Evolutionary conservation across 1,139 yeast genomes (phyloP).

Genomic region (Arxiozyma heterogenica): DNA sequence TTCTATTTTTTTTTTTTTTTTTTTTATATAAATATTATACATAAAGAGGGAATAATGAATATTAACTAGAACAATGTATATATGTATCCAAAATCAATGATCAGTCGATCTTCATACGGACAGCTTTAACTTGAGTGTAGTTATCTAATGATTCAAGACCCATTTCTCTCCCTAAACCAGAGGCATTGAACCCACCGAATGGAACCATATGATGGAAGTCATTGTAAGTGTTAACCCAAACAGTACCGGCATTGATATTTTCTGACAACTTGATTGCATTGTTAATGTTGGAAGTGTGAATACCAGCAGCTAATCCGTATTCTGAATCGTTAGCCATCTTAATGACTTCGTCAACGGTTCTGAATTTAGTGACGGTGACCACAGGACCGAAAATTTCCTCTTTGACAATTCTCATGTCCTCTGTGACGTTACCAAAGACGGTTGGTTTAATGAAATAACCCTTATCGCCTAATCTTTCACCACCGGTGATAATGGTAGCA

Average conservation of each 20-base stretch:
- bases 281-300: constrained; percentile 51
- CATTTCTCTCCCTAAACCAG: constrained; percentile 70
- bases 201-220: constrained; percentile 50
- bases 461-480: constrained; percentile 46
- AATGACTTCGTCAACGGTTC: constrained; percentile 53
- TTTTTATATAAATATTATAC: too few species aligned
- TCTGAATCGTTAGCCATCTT: constrained; percentile 52
- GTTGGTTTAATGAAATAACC: constrained; percentile 76
- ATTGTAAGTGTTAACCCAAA: constrained; percentile 50
- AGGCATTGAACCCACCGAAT: constrained; percentile 56
- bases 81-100: too few species aligned
- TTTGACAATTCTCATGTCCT: constrained; percentile 54
- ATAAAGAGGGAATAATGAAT: neutral
- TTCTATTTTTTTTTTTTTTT: too few species aligned
- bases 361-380: constrained; percentile 56
- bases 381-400: constrained; percentile 86
- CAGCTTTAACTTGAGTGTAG: constrained; percentile 58
- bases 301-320: constrained; percentile 69
- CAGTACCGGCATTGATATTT: constrained; percentile 60
- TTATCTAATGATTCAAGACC: constrained; percentile 58
- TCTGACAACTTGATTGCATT: constrained; percentile 50
- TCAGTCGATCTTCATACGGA: constrained; percentile 15
- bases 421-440: constrained; percentile 62
- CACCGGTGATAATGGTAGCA: constrained; percentile 53
- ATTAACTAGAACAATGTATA: too few species aligned